Evolutionary conservation across 495 filamentous ascomycete species (phyloP).

Genomic region (Entonaema liquescens): DNA sequence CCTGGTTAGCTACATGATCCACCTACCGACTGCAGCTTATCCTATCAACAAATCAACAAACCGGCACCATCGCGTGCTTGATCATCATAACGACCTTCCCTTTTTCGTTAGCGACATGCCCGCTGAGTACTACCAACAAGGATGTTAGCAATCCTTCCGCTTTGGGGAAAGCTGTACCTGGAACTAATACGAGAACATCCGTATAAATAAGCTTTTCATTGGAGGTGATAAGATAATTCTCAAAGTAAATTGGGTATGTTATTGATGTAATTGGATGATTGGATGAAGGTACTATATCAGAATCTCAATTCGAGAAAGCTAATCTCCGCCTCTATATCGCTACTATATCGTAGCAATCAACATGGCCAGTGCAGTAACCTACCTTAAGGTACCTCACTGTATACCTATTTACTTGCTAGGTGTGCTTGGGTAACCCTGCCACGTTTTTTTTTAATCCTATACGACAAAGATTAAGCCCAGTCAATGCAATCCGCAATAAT

Average conservation of each 20-base stretch:
- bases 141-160: conserved; percentile 23
- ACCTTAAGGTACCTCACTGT: too few species aligned
- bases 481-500: too few species aligned
- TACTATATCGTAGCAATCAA: too few species aligned
- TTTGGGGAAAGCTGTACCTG: conserved; percentile 15
- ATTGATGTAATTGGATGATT: not conserved
- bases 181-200: not conserved
- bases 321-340: too few species aligned
- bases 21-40: conserved; percentile 28
- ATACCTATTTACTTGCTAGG: too few species aligned
- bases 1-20: not conserved
- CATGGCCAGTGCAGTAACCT: too few species aligned
- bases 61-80: conserved; percentile 29
- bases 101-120: conserved; percentile 18
- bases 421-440: too few species aligned
- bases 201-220: not conserved
- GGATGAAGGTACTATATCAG: too few species aligned
- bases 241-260: not conserved
- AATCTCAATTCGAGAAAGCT: too few species aligned
- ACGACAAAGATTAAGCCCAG: too few species aligned
- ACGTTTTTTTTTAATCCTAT: too few species aligned
- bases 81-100: conserved; percentile 33
- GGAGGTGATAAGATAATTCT: not conserved
- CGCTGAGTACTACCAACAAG: conserved; percentile 6
- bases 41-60: conserved; percentile 12